phyloP scores from a whole-genome alignment of 2,329 filamentous ascomycete genomes.

The Nemania abortiva region DNA sequence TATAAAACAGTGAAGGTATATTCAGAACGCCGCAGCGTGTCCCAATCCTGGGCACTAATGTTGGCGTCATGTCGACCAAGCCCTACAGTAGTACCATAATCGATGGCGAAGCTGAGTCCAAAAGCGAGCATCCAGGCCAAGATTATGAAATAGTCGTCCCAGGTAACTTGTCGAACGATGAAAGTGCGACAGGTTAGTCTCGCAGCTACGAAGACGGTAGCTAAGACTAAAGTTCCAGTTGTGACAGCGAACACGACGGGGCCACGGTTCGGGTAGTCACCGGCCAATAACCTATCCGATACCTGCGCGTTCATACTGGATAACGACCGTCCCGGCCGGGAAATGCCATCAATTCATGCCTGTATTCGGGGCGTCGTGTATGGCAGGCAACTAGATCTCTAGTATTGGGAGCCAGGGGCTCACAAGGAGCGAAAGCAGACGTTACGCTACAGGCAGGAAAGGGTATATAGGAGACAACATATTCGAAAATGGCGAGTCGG shows the following conservation, averaged over 20 bases:
- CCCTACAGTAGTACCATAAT: constrained; percentile 72
- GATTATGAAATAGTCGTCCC: constrained; percentile 86
- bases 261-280: constrained; percentile 59
- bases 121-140: constrained; percentile 81
- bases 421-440: constrained; percentile 24
- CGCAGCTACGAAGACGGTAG: constrained; percentile 79
- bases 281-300: constrained; percentile 39
- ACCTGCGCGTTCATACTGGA: constrained; percentile 41
- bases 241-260: constrained; percentile 77
- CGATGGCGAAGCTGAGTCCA: constrained; percentile 75
- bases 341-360: constrained; percentile 47
- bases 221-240: constrained; percentile 74
- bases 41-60: constrained; percentile 63
- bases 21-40: constrained; percentile 68
- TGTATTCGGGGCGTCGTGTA: constrained; percentile 20
- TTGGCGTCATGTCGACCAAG: constrained; percentile 75
- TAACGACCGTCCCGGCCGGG: constrained; percentile 40
- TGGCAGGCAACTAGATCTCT: constrained; percentile 2
- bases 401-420: constrained; percentile 11
- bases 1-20: constrained; percentile 75
- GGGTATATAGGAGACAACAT: constrained; percentile 31
- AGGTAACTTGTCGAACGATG: constrained; percentile 77
- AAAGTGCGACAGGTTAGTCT: constrained; percentile 78
- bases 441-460: constrained; percentile 28
- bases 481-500: constrained; percentile 24